Percentiles rank a stretch among this genome's conserved stretches.
phyloP scores from a whole-genome alignment of 1,139 yeast genomes.

The Magnusiomyces ingens region DNA sequence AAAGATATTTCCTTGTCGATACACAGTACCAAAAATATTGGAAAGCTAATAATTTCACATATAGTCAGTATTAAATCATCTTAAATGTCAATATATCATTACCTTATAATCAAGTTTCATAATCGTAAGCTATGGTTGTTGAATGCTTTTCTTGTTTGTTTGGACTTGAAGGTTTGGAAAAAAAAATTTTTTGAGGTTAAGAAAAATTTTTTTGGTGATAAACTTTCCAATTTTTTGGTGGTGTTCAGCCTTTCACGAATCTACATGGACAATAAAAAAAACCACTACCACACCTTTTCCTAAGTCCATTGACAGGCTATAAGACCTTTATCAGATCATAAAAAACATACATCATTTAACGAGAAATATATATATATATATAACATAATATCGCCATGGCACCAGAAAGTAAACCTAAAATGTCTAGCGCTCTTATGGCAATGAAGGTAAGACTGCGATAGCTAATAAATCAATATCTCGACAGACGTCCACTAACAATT shows the following conservation, averaged over 20 bases:
- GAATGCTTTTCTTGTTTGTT: not conserved
- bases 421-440: slow-evolving; percentile 6
- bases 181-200: not conserved
- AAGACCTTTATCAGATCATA: not conserved
- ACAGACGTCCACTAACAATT: slow-evolving; percentile 22
- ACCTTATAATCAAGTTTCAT: slow-evolving; percentile 30
- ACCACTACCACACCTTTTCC: not conserved
- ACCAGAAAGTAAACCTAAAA: slow-evolving; percentile 1
- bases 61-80: not conserved
- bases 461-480: slow-evolving; percentile 30
- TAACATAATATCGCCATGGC: not conserved
- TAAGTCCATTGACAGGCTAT: not conserved
- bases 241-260: slow-evolving; percentile 1
- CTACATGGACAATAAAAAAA: slow-evolving; percentile 2
- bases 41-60: slow-evolving; percentile 46
- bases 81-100: slow-evolving; percentile 7
- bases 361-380: not conserved
- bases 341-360: not conserved
- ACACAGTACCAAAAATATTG: slow-evolving; percentile 89
- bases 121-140: not conserved
- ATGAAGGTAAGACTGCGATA: slow-evolving; percentile 5
- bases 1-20: slow-evolving; percentile 82
- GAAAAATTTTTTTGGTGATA: not conserved
- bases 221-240: not conserved
- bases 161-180: not conserved